Percentiles rank a stretch among this genome's conserved stretches.
Conservation (phyloP, 139 green algal species). For the Cymbomonas tetramitiformis region DNA sequence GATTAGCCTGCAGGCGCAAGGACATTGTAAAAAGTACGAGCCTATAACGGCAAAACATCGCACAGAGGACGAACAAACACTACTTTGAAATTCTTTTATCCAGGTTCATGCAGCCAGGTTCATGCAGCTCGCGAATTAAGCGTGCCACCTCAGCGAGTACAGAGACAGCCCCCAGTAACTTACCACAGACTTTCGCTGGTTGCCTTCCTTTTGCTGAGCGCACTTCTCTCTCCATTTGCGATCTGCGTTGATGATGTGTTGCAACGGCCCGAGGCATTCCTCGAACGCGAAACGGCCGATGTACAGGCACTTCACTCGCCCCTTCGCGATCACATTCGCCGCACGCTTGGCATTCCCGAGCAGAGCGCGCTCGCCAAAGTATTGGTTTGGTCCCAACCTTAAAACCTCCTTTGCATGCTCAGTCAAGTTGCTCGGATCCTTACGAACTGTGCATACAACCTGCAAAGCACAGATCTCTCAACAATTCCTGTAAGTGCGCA, state of each 20-base stretch:
- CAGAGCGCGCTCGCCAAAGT: slow-evolving; percentile 51
- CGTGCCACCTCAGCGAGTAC: not conserved
- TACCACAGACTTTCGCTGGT: too few relatives aligned
- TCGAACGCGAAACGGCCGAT: slow-evolving; percentile 33
- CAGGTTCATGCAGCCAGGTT: too few relatives aligned
- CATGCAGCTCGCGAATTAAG: too few relatives aligned
- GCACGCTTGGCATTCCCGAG: slow-evolving; percentile 20
- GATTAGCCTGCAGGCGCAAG: too few relatives aligned
- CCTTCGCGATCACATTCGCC: too few relatives aligned
- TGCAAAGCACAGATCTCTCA: slow-evolving; percentile 18
- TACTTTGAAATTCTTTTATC: slow-evolving; percentile 10
- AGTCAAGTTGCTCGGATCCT: slow-evolving; percentile 23
- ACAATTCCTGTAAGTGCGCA: too few relatives aligned
- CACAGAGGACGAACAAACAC: slow-evolving; percentile 27
- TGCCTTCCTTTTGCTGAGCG: not conserved
- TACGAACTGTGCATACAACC: slow-evolving; percentile 37
- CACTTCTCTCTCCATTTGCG: slow-evolving; percentile 15
- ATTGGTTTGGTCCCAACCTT: slow-evolving; percentile 34
- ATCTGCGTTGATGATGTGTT: slow-evolving; percentile 23
- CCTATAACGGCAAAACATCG: too few relatives aligned
- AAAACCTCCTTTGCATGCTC: slow-evolving; percentile 34
- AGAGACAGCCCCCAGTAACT: too few relatives aligned
- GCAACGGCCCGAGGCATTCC: slow-evolving; percentile 26
- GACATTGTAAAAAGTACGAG: too few relatives aligned
- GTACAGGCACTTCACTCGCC: slow-evolving; percentile 27